A percentile compares a stretch with the other conserved stretches of the same genome.
These are phyloP conservation scores for Nothophytophthora sp. DNA, from an alignment of 352 stramenopile genomes.

Conservation along the genomic window DNA sequence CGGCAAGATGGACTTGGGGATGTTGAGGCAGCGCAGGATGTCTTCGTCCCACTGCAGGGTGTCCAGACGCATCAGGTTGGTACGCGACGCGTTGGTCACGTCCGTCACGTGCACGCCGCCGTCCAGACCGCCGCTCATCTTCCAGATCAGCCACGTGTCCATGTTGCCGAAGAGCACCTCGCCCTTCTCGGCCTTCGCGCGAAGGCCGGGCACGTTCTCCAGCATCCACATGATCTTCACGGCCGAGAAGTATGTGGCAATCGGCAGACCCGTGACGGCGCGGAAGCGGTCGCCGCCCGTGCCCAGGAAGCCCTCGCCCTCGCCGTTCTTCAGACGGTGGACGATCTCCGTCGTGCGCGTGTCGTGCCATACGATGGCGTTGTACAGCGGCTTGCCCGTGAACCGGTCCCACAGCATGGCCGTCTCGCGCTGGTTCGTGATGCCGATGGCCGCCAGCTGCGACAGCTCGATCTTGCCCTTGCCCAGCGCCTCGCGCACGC, in stretches of 20 bases:
- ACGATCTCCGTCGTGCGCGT: constrained; percentile 93
- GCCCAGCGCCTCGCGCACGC: constrained; percentile 75
- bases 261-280: constrained; percentile 92
- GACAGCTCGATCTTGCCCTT: constrained; percentile 61
- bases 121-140: constrained; percentile 87
- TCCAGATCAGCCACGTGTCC: constrained; percentile 98
- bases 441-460: constrained; percentile 93
- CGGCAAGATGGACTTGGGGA: constrained; percentile 89
- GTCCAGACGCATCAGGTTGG: constrained; percentile 94
- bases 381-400: constrained; percentile 97
- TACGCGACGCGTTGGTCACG: constrained; percentile 98
- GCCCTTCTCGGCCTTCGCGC: constrained; percentile 81
- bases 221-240: constrained; percentile 98
- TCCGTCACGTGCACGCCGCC: constrained; percentile 95
- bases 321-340: constrained; percentile 68
- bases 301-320: constrained; percentile 53
- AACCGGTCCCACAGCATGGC: constrained; percentile 96
- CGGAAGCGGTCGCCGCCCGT: constrained; percentile 71
- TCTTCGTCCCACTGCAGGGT: constrained; percentile 92
- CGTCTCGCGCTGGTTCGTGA: constrained; percentile 99
- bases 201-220: constrained; percentile 92
- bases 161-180: constrained; percentile 98
- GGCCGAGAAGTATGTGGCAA: constrained; percentile 98
- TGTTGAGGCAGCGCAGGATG: constrained; percentile 84
- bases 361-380: constrained; percentile 99